Conservation (phyloP, 768 basidiomycete species). For the Xerocomus potaroensis region DNA sequence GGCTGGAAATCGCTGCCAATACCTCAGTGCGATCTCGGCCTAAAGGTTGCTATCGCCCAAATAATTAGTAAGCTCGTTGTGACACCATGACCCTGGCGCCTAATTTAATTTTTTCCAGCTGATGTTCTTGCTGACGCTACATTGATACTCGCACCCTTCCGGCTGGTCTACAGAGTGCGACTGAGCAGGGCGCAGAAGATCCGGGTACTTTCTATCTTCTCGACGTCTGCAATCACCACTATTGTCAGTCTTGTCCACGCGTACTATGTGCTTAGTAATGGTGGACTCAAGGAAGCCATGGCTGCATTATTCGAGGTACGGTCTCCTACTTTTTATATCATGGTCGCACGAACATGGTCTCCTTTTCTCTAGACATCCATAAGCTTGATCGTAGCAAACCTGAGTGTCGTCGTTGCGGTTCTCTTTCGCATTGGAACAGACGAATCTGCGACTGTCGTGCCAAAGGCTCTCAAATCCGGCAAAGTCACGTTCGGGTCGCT, state of each 20-base stretch:
- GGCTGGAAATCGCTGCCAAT: constrained; percentile 1
- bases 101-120: neutral
- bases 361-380: neutral
- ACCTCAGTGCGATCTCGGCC: neutral
- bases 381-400: constrained; percentile 3
- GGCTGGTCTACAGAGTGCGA: constrained; percentile 2
- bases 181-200: constrained; percentile 2
- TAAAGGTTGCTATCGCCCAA: neutral
- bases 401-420: constrained; percentile 2
- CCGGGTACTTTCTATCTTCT: constrained; percentile 3
- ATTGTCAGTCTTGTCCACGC: constrained; percentile 2
- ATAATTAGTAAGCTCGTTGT: neutral
- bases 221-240: constrained; percentile 5
- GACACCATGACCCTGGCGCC: neutral
- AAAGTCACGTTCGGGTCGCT: neutral
- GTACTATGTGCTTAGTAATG: constrained; percentile 3
- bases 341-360: neutral
- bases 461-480: neutral
- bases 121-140: constrained; percentile 1
- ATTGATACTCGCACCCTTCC: neutral
- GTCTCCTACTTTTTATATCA: neutral
- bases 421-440: constrained; percentile 7
- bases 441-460: neutral
- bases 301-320: constrained; percentile 1
- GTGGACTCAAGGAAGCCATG: constrained; percentile 2